Conservation (phyloP, 2,329 filamentous ascomycete genomes). For the Fusarium graminum region DNA sequence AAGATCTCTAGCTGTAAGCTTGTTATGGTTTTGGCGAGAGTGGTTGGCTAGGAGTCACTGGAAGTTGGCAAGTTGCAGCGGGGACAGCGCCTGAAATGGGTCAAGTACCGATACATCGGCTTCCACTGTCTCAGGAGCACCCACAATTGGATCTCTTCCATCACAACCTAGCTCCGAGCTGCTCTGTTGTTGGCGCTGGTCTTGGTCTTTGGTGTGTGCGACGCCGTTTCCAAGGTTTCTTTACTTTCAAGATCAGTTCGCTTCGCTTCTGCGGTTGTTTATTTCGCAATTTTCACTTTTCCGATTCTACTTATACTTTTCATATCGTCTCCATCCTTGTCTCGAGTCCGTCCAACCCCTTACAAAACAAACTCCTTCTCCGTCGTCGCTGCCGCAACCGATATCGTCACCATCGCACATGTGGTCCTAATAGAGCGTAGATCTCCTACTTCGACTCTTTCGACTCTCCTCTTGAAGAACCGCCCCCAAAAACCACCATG, state of each 20-base stretch:
- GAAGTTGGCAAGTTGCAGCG: conserved; percentile 27
- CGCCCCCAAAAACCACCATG: conserved; percentile 34
- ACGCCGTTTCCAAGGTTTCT: conserved; percentile 44
- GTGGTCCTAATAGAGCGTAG: conserved; percentile 42
- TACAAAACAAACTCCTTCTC: conserved; percentile 28
- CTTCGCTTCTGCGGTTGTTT: background rate
- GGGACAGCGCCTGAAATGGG: conserved; percentile 36
- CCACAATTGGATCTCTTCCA: conserved; percentile 34
- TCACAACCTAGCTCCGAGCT: conserved; percentile 38
- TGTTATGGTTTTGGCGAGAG: conserved; percentile 16
- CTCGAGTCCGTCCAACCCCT: conserved; percentile 18
- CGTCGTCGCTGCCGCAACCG: conserved; percentile 42
- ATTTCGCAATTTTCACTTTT: conserved; percentile 1
- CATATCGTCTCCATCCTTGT: background rate
- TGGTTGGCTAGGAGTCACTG: conserved; percentile 26
- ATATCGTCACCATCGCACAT: conserved; percentile 41
- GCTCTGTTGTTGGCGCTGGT: background rate
- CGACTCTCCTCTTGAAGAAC: conserved; percentile 8
- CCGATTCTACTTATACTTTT: background rate
- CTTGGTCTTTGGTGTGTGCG: conserved; percentile 16
- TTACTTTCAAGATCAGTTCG: conserved; percentile 14
- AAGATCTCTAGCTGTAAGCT: background rate
- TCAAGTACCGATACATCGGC: conserved; percentile 29
- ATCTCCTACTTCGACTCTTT: conserved; percentile 29
- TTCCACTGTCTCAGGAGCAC: conserved; percentile 37